A percentile compares a stretch with the other conserved stretches of the same genome.
Evolutionary conservation across 2,329 filamentous ascomycete genomes (phyloP).

Genomic region (Exophiala sp.): DNA sequence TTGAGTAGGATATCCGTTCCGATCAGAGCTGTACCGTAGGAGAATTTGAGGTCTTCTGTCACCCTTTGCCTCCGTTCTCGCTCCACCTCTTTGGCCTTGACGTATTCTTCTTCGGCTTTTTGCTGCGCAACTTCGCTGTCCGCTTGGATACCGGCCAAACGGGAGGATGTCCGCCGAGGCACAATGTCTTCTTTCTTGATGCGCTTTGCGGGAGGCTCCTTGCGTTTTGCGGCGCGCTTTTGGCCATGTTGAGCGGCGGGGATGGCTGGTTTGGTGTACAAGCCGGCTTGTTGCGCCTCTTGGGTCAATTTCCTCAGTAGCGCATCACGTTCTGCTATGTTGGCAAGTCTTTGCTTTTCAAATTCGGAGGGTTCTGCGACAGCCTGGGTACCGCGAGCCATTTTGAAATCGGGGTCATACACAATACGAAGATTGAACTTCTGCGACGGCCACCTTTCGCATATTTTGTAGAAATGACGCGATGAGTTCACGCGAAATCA

Average conservation of each 20-base stretch:
- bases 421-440: not conserved
- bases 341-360: constrained; percentile 77
- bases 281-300: constrained; percentile 64
- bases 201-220: constrained; percentile 46
- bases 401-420: not conserved
- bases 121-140: constrained; percentile 66
- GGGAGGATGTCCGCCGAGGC: constrained; percentile 60
- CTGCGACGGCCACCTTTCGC: no score
- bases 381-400: constrained; percentile 16
- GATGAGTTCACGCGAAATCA: not conserved
- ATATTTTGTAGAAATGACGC: no score
- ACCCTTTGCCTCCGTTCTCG: constrained; percentile 61
- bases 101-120: constrained; percentile 64
- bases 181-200: constrained; percentile 58
- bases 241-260: constrained; percentile 45
- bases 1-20: constrained; percentile 57
- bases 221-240: constrained; percentile 43
- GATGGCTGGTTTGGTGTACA: constrained; percentile 54
- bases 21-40: constrained; percentile 72
- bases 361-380: constrained; percentile 68
- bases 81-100: constrained; percentile 55
- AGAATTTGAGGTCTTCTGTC: constrained; percentile 67
- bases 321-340: constrained; percentile 81
- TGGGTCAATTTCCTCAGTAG: constrained; percentile 72
- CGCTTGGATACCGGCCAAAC: constrained; percentile 60